Conservation (phyloP, 208 protist species). For the Paratrypanosoma confusum region DNA sequence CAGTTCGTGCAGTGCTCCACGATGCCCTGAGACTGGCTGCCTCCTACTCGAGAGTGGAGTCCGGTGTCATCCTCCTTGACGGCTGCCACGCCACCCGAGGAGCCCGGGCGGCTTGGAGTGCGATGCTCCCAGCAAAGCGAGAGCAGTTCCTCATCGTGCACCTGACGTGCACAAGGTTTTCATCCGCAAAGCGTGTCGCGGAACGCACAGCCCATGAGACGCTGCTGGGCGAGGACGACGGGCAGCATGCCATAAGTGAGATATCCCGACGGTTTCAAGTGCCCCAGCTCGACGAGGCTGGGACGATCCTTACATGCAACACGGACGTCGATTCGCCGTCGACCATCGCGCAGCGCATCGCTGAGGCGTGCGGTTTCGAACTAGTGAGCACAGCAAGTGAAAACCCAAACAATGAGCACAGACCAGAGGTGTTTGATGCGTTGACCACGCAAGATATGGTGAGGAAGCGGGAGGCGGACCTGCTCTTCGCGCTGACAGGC, state of each 20-base stretch:
- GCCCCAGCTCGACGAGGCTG: too few relatives aligned
- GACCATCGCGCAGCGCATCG: too few relatives aligned
- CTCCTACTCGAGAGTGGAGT: constrained; percentile 23
- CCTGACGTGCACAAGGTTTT: constrained; percentile 27
- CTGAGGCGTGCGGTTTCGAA: too few relatives aligned
- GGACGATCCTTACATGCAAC: too few relatives aligned
- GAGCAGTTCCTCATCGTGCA: constrained; percentile 25
- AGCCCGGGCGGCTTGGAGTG: constrained; percentile 22
- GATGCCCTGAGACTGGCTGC: constrained; percentile 14
- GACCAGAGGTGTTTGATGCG: too few relatives aligned
- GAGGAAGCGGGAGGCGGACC: too few relatives aligned
- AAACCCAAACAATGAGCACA: too few relatives aligned
- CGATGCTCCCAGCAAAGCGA: constrained; percentile 11
- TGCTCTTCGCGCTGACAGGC: too few relatives aligned
- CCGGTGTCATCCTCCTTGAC: constrained; percentile 54
- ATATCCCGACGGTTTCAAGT: too few relatives aligned
- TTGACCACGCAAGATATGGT: too few relatives aligned
- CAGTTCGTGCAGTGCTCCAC: constrained; percentile 1
- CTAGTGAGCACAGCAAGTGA: too few relatives aligned
- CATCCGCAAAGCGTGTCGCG: constrained; percentile 20
- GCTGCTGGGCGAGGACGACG: constrained; percentile 27
- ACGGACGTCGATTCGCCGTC: too few relatives aligned
- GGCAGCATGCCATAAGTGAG: constrained; percentile 63
- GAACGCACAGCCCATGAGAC: constrained; percentile 27
- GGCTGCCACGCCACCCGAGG: constrained; percentile 57